Base-by-base conservation (phyloP, 208 protist genomes). In the Acanthamoeba polyphaga region DNA sequence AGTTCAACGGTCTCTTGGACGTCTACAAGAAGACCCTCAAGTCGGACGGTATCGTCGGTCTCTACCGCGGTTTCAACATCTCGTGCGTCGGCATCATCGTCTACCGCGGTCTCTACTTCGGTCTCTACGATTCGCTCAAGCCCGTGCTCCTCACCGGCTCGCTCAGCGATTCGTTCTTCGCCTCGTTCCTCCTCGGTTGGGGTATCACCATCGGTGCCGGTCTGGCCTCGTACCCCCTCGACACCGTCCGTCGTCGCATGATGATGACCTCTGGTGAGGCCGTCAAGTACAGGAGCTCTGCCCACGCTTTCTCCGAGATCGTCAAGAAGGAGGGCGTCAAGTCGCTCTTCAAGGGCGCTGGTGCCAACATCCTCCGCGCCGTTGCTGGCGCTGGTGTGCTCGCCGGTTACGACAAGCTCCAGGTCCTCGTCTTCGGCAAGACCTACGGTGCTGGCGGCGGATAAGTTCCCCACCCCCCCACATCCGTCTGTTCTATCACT, bases 21-120 rank as follows among this genome's bases (percentile, higher is more conserved):
- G 98, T 98, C 97, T 98, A 98, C 96, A 99, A 99, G 97, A 99
- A 82, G 82, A 93, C 70, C 89, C 46, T 80, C 88, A 66, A 22
- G 24, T 24, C 72, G 46, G 94, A 97, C 55, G 97, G 97, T 92
- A 34, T 96, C 38, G 51, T 60, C 6, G 98, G 98, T 95, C 96
- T 99, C 82, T 99, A 99, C 98, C 97, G 97, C 94, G 99, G 99
- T 91, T 99, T 99, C 96, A 97, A 97, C 97, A 98, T 99, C 66
- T 99, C 99, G 24, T 98, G 97, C 95, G 97, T 98, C 43, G 99
- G 99, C 96, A 99, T 99, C 97, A 97, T 99, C 89, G 97, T 98
- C 55, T 99, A 99, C 98, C 98, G 99, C 95, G 99, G 98, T 95
- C 97, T 98, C 68, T 99, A 99, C 98, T 99, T 99, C 95, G 99